Conservation (phyloP, 108 stramenopile genomes). For the Bacterosira constricta region DNA sequence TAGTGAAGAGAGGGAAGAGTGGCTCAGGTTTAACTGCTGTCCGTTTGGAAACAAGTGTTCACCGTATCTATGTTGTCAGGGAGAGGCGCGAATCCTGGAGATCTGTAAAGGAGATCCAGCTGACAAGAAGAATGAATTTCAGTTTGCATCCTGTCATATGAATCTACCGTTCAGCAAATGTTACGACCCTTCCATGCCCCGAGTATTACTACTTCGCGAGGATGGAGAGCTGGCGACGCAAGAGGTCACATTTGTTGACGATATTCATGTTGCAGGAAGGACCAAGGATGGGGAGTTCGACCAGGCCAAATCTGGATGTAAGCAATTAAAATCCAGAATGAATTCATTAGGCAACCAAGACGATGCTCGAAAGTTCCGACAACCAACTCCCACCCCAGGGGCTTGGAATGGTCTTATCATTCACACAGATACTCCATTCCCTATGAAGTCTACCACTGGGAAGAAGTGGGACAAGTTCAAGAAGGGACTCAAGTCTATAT, state of each 20-base stretch:
- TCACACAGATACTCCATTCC: background rate
- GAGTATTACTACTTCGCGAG: background rate
- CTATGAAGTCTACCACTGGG: background rate
- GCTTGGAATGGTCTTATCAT: conserved; percentile 10
- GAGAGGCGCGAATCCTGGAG: conserved; percentile 1
- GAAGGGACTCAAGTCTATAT: background rate
- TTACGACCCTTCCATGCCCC: background rate
- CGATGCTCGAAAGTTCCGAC: background rate
- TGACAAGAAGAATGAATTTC: too few species aligned
- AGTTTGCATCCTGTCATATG: too few species aligned
- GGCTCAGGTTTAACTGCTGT: background rate
- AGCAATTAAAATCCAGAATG: background rate
- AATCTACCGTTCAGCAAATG: too few species aligned
- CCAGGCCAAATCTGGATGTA: background rate
- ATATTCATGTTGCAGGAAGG: conserved; percentile 4
- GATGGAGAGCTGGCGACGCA: background rate
- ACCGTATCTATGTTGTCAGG: background rate
- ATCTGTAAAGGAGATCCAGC: background rate
- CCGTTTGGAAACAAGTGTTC: conserved; percentile 7
- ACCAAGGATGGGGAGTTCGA: too few species aligned
- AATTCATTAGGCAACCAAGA: background rate
- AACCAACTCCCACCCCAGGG: background rate
- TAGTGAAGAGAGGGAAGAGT: background rate
- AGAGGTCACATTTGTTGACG: background rate
- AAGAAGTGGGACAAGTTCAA: conserved; percentile 13